phyloP scores from a whole-genome alignment of 1,284 basidiomycete species.

The Microbotryum silenes-acaulis region DNA sequence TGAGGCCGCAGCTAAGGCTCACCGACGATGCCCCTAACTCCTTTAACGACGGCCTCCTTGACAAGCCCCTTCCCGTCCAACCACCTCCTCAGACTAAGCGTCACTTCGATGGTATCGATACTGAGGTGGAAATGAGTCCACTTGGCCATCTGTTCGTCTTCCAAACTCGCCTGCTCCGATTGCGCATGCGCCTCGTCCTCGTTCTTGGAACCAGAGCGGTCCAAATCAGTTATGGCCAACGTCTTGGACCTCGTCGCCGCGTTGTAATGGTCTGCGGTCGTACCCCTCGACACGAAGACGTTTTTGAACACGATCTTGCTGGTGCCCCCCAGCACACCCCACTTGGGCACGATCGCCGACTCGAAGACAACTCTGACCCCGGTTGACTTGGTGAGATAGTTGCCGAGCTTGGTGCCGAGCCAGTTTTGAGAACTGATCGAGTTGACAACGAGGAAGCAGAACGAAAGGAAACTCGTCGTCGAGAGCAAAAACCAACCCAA shows the following conservation, averaged over 20 bases:
- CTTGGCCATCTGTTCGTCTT: conserved; percentile 43
- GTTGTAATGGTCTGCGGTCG: conserved; percentile 41
- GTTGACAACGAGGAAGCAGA: conserved; percentile 80
- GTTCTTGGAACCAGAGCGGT: conserved; percentile 26
- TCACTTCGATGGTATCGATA: conserved; percentile 92
- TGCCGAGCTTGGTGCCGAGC: conserved; percentile 79
- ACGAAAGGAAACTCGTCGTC: conserved; percentile 95
- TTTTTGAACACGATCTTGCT: conserved; percentile 94
- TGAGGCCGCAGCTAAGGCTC: conserved; percentile 32
- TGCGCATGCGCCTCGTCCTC: conserved; percentile 8
- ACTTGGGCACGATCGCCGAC: conserved; percentile 94
- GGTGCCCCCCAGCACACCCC: conserved; percentile 57
- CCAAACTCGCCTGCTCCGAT: conserved; percentile 16
- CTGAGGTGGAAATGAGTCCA: conserved; percentile 85
- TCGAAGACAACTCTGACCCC: conserved; percentile 94
- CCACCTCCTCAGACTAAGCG: conserved; percentile 87
- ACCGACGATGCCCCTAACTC: conserved; percentile 89
- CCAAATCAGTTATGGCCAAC: conserved; percentile 20
- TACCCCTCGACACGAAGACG: conserved; percentile 79
- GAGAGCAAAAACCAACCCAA: conserved; percentile 92
- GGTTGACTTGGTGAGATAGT: conserved; percentile 86
- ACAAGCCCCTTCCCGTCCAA: conserved; percentile 91
- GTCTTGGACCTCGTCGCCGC: conserved; percentile 4
- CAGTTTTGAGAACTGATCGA: conserved; percentile 87
- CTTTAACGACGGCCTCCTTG: conserved; percentile 82